Evolutionary conservation across 352 stramenopile species (phyloP).

Genomic region (Plasmopara muralis): DNA sequence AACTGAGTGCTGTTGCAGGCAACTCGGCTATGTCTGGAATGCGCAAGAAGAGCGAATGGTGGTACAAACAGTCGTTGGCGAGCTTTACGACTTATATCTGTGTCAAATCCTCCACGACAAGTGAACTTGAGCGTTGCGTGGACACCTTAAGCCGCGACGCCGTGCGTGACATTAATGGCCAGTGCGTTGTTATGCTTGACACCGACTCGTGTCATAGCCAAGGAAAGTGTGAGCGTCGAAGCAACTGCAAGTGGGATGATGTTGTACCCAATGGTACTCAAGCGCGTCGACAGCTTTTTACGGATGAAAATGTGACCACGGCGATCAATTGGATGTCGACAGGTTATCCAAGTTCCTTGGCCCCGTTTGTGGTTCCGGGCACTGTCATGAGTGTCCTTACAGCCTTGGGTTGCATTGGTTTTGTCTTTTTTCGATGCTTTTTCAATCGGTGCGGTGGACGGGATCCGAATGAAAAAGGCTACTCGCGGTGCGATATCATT

Average conservation of each 20-base stretch:
- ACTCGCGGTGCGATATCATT: constrained; percentile 73
- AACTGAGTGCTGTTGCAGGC: constrained; percentile 46
- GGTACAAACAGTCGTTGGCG: constrained; percentile 62
- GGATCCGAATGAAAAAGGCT: constrained; percentile 68
- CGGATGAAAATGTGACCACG: constrained; percentile 38
- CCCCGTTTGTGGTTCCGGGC: constrained; percentile 56
- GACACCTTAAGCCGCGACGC: constrained; percentile 35
- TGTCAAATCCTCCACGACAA: constrained; percentile 35
- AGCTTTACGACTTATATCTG: constrained; percentile 72
- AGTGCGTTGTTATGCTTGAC: constrained; percentile 50
- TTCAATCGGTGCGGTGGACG: constrained; percentile 78
- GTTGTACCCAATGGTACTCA: constrained; percentile 27
- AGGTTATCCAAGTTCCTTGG: constrained; percentile 62
- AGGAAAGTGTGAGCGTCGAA: constrained; percentile 58
- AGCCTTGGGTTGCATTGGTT: constrained; percentile 43
- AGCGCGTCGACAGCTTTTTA: constrained; percentile 50
- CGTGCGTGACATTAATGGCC: constrained; percentile 40
- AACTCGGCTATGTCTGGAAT: constrained; percentile 65
- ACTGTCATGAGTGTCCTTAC: constrained; percentile 71
- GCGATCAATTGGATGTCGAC: constrained; percentile 60
- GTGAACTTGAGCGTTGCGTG: constrained; percentile 59
- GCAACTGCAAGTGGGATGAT: constrained; percentile 82
- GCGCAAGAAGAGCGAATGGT: constrained; percentile 55
- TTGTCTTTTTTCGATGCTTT: constrained; percentile 63
- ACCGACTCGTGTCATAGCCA: constrained; percentile 45